Evolutionary conservation across 345 rosid species (phyloP).

Genomic region (Dipteronia dyeriana): DNA sequence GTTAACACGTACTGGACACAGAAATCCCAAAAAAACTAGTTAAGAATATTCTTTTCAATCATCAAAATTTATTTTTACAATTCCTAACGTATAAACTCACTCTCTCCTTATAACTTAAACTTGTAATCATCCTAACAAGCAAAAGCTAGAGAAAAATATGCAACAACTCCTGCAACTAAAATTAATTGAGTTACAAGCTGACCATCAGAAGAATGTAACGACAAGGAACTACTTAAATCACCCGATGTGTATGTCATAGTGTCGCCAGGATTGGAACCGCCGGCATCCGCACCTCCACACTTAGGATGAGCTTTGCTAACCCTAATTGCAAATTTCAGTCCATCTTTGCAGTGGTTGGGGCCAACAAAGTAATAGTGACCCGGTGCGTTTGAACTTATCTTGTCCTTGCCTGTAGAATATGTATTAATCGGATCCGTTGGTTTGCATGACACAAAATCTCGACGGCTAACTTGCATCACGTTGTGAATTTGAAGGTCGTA

Average conservation of each 20-base stretch:
- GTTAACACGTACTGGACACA: too few species aligned
- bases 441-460: too few species aligned
- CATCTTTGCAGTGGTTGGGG: background rate
- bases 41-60: background rate
- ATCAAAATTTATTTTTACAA: too few species aligned
- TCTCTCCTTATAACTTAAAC: background rate
- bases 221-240: background rate
- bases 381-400: conserved; percentile 17
- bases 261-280: too few species aligned
- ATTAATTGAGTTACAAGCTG: background rate
- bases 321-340: background rate
- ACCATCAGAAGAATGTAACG: background rate
- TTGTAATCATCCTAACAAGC: background rate
- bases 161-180: background rate
- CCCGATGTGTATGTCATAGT: background rate
- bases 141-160: background rate
- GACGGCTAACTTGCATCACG: too few species aligned
- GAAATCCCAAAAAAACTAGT: too few species aligned
- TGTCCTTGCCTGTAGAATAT: conserved; percentile 33
- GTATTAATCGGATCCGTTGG: conserved; percentile 20
- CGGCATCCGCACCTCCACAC: background rate
- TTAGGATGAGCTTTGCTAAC: background rate
- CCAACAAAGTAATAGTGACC: conserved; percentile 29
- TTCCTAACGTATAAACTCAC: background rate
- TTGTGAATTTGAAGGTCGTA: conserved; percentile 33